Evolutionary conservation across 2,329 filamentous ascomycete species (phyloP), one percentile per base, ranked within the genome.

Genomic region (Apiospora aurea): DNA sequence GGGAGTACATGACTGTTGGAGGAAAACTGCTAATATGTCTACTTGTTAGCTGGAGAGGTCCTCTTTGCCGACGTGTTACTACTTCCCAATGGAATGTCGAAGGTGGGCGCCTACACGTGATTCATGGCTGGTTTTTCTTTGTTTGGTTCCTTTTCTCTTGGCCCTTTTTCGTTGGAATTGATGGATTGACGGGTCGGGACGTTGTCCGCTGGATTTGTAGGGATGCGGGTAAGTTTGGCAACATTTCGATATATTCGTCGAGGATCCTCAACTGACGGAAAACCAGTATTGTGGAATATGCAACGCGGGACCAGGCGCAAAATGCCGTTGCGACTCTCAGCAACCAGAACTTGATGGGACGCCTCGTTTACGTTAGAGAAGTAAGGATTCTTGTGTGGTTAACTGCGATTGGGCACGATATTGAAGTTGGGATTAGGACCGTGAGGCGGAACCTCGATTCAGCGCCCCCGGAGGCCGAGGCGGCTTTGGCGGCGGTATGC

Each of bases 1-100:
- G 69, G 21, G 66, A 14, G 1, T 64, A 24, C 46, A 24, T 61
- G 49, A 46, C 18, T 34, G 75, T 77, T 43, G 69, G 73, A 75
- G 73, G 71, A 75, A 76, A 38, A 46, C 73, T 72, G 79, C 85
- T 86, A 80, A 87, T 83, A 77, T 78, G 75, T 71, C 71, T 72
- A 71, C 73, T 71, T 78, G 81, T 72, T 85, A 98, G 96, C 96
- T 88, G 96, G 96, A 90, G 96, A 98, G 86, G 96, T 99, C 84
- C 91, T 98, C 87, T 99, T 97, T 88, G 96, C 96, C 88, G 96
- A 99, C 90, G 96, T 99, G 83, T 92, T 99, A 86, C 90, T 97
- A 85, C 95, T 99, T 92, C 96, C 96, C 82, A 99, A 99, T 90
- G 96, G 96, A 95, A 99, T 99, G 96, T 98, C 96, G 94, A 99